These are phyloP conservation scores for Gnetum montanum DNA, from an alignment of 75 land plant species.

Conservation along the genomic window DNA sequence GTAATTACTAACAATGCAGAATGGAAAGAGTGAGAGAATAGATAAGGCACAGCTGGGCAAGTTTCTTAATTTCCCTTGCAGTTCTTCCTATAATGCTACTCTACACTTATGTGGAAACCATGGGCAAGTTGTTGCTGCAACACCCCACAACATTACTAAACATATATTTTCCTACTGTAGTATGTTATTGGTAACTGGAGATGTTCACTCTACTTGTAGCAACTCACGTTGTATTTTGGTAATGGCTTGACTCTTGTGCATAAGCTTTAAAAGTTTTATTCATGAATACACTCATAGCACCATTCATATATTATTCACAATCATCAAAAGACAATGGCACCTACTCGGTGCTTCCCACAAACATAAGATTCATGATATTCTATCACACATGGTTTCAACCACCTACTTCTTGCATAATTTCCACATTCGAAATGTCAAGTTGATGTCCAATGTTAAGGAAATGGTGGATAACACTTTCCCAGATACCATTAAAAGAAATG, in stretches of 20 bases:
- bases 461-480: conserved; percentile 12
- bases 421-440: conserved; percentile 36
- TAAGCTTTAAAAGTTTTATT: conserved; percentile 31
- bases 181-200: conserved; percentile 55
- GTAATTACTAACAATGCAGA: no score
- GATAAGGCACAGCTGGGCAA: conserved; percentile 74
- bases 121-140: conserved; percentile 31
- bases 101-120: conserved; percentile 16
- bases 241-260: conserved; percentile 5
- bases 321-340: conserved; percentile 39
- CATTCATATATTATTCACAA: conserved; percentile 30
- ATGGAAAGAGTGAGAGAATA: no score
- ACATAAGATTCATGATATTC: conserved; percentile 23
- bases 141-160: conserved; percentile 15
- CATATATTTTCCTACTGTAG: conserved; percentile 25
- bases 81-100: conserved; percentile 33
- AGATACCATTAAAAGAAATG: conserved; percentile 14
- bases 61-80: conserved; percentile 19
- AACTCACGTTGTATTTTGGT: conserved; percentile 38
- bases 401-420: conserved; percentile 69
- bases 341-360: conserved; percentile 35
- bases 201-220: conserved; percentile 58
- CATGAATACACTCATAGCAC: conserved; percentile 31
- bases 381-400: conserved; percentile 43
- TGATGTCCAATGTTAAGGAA: conserved; percentile 16